Percentiles rank a stretch among this genome's conserved stretches.
These are phyloP conservation scores for Aureobasidium sp. DNA, from an alignment of 2,329 filamentous ascomycete species.

Conservation along the genomic window DNA sequence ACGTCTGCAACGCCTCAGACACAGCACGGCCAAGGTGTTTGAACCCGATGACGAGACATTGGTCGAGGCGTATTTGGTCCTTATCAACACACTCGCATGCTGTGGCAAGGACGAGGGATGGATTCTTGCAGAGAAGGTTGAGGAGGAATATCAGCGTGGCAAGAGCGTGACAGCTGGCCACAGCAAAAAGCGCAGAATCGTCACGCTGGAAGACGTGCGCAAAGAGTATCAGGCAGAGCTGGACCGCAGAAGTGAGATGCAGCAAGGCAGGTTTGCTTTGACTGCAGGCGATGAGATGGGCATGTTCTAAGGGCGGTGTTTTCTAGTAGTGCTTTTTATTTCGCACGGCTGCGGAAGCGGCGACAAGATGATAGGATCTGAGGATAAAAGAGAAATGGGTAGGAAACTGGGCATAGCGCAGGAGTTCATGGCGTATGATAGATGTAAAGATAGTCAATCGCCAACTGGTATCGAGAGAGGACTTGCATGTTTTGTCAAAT, in stretches of 20 bases:
- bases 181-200: conserved; percentile 58
- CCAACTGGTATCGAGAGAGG: background rate
- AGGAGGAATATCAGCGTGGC: conserved; percentile 25
- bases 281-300: conserved; percentile 33
- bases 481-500: background rate
- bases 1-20: conserved; percentile 44
- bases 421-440: conserved; percentile 4
- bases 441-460: conserved; percentile 1
- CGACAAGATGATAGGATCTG: background rate
- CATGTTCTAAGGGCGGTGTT: background rate
- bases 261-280: conserved; percentile 84
- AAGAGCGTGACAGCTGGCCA: conserved; percentile 8
- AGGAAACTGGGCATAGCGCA: conserved; percentile 13
- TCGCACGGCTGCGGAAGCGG: background rate
- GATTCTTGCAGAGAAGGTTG: conserved; percentile 53
- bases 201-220: conserved; percentile 79
- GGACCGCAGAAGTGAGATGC: conserved; percentile 79
- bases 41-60: conserved; percentile 37
- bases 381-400: background rate
- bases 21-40: conserved; percentile 13
- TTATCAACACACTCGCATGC: conserved; percentile 89
- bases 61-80: conserved; percentile 72
- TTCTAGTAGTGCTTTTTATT: background rate
- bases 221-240: conserved; percentile 86
- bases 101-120: conserved; percentile 78